Evolutionary conservation across 169 alveolate species (phyloP).

Genomic region (Plasmodium vivax): DNA sequence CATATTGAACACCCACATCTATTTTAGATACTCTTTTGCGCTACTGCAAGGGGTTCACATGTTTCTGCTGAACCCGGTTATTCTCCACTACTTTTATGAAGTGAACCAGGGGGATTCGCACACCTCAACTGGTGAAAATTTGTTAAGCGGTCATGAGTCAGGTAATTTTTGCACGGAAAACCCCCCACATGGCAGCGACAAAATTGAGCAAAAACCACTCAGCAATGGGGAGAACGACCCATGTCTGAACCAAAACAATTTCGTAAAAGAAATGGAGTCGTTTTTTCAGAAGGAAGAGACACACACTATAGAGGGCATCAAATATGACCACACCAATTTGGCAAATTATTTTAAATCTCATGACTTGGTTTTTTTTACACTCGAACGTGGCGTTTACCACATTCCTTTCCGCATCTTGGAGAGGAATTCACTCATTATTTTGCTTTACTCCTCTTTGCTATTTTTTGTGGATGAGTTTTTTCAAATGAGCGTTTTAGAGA

Average conservation of each 20-base stretch:
- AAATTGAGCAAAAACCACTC: not conserved
- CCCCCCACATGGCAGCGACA: not conserved
- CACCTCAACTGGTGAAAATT: not conserved
- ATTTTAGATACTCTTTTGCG: conserved; percentile 23
- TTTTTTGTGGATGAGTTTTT: conserved; percentile 35
- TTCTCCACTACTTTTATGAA: conserved; percentile 52
- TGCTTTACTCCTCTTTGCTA: conserved; percentile 37
- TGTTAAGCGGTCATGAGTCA: not conserved
- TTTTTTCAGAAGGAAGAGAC: conserved; percentile 20
- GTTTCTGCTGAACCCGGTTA: conserved; percentile 27
- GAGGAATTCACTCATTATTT: conserved; percentile 17
- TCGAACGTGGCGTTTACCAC: conserved; percentile 23
- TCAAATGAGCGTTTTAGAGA: not conserved
- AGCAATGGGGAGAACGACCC: not conserved
- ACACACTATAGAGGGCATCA: not conserved
- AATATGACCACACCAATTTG: conserved; percentile 40
- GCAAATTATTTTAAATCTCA: conserved; percentile 31
- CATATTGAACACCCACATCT: conserved; percentile 43
- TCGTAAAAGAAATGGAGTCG: conserved; percentile 11
- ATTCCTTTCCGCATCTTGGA: conserved; percentile 51
- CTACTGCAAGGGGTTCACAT: conserved; percentile 8
- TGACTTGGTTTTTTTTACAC: conserved; percentile 22
- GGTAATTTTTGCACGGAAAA: not conserved
- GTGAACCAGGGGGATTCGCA: not conserved
- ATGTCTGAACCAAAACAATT: not conserved